A percentile compares a stretch with the other conserved stretches of the same genome.
These are phyloP conservation scores for Arachis hypogaea DNA, from an alignment of 306 rosid genomes.

Conservation along the genomic window DNA sequence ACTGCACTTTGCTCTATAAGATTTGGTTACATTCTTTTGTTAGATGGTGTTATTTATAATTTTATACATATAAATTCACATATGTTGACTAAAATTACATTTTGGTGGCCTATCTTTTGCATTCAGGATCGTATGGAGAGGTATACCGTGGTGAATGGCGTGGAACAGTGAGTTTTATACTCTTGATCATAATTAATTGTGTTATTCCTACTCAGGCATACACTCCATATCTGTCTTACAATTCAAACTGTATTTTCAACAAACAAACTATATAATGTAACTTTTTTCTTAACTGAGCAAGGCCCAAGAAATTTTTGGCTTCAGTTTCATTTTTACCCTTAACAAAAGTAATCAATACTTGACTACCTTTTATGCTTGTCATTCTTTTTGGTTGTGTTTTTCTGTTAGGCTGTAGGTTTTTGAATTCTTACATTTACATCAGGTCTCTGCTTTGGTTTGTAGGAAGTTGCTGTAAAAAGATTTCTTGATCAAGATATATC, in stretches of 20 bases:
- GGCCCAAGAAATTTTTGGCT: conserved; percentile 19
- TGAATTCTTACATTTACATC: conserved; percentile 24
- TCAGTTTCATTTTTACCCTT: conserved; percentile 7
- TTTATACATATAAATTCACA: conserved; percentile 6
- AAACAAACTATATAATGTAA: neutral
- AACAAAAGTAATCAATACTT: neutral
- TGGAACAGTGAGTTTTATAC: conserved; percentile 85
- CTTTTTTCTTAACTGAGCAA: neutral
- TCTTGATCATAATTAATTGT: conserved; percentile 25
- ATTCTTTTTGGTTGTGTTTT: conserved; percentile 9
- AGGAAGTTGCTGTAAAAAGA: conserved; percentile 97
- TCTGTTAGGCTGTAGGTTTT: conserved; percentile 34
- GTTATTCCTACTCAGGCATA: conserved; percentile 31
- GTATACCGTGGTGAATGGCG: conserved; percentile 95
- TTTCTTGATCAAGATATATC: conserved; percentile 86
- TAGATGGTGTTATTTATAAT: conserved; percentile 25
- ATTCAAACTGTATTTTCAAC: conserved; percentile 4
- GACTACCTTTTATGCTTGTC: neutral
- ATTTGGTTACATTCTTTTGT: conserved; percentile 37
- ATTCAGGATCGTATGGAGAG: conserved; percentile 98
- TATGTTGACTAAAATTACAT: conserved; percentile 30
- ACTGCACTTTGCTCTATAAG: conserved; percentile 46
- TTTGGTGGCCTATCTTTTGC: conserved; percentile 35
- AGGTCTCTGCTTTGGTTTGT: conserved; percentile 34
- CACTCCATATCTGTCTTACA: conserved; percentile 2